These are phyloP conservation scores for Xylaria cubensis DNA, from an alignment of 495 filamentous ascomycete genomes.

Conservation along the genomic window DNA sequence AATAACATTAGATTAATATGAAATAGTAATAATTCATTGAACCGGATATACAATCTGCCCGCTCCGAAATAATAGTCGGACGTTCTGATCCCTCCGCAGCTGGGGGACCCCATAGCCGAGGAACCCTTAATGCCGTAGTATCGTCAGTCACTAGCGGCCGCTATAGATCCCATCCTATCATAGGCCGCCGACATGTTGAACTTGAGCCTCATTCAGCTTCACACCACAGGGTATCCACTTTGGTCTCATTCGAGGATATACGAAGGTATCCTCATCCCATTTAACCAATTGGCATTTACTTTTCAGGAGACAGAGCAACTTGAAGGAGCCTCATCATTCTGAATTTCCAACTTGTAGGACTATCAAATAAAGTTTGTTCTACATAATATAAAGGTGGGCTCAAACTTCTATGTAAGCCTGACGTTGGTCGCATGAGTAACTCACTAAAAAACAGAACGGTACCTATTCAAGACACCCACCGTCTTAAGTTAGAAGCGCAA, in stretches of 20 bases:
- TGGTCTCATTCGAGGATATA: conserved; percentile 36
- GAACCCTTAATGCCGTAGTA: neutral
- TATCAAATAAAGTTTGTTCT: neutral
- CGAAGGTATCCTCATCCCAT: conserved; percentile 16
- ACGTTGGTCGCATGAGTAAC: neutral
- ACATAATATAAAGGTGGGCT: neutral
- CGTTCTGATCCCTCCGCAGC: conserved; percentile 4
- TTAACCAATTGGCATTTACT: neutral
- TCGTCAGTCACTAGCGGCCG: conserved; percentile 5
- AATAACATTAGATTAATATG: neutral
- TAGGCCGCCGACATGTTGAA: conserved; percentile 16
- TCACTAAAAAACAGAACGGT: no score
- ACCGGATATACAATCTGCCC: conserved; percentile 12
- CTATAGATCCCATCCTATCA: neutral
- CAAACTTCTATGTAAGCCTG: neutral
- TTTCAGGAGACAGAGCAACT: neutral
- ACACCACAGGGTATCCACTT: neutral
- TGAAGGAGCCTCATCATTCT: neutral
- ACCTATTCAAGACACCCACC: neutral
- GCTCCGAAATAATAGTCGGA: neutral
- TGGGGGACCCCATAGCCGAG: conserved; percentile 2
- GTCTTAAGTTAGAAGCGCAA: neutral
- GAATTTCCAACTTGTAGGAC: neutral
- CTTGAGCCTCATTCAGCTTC: conserved; percentile 7
- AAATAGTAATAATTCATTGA: neutral